These are phyloP conservation scores for Bonia amplexicaulis DNA, from an alignment of 176 grass and related monocot species.

Conservation along the genomic window DNA sequence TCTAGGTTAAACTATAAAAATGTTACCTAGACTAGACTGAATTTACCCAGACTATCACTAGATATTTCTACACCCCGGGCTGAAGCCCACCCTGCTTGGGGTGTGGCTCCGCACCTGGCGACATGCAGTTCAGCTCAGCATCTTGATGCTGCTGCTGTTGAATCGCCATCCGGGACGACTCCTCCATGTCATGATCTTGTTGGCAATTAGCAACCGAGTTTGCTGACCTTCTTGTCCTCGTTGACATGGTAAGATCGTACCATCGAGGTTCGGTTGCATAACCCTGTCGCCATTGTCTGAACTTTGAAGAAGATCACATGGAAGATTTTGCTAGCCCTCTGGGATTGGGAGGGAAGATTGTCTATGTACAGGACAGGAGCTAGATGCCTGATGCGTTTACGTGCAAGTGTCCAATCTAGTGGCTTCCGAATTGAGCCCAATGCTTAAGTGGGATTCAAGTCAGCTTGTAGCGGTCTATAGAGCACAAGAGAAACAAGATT, in stretches of 20 bases:
- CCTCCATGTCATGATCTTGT: neutral
- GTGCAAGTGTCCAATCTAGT: neutral
- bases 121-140: neutral
- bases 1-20: no score
- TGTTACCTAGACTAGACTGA: no score
- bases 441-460: constrained; percentile 34
- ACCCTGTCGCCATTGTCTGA: neutral
- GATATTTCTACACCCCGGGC: no score
- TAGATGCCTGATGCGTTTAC: neutral
- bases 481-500: neutral
- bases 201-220: neutral
- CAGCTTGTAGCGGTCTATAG: neutral
- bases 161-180: neutral
- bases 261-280: neutral
- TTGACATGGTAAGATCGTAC: constrained; percentile 26
- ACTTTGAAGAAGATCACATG: neutral
- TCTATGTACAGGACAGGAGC: neutral
- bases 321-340: no score
- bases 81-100: no score
- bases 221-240: constrained; percentile 2
- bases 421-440: neutral
- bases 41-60: no score
- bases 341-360: no score
- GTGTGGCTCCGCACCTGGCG: no score
- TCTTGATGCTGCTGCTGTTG: neutral